Conservation (phyloP, 1,284 basidiomycete species). For the Ganoderma sp. region DNA sequence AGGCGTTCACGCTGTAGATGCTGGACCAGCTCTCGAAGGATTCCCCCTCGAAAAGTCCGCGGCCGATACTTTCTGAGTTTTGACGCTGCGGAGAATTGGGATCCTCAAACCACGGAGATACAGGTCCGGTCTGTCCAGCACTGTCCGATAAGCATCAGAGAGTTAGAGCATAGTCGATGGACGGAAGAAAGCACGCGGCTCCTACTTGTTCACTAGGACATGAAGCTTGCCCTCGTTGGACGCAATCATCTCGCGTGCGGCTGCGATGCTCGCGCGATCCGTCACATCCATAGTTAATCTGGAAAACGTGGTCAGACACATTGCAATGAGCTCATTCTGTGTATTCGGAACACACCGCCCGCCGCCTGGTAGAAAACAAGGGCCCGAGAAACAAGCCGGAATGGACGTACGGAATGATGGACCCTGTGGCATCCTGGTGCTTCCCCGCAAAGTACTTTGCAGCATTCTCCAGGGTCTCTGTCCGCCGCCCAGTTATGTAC, state of each 20-base stretch:
- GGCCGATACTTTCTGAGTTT: slow-evolving; percentile 65
- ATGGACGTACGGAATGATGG: slow-evolving; percentile 60
- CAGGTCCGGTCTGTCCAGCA: slow-evolving; percentile 74
- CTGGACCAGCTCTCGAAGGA: slow-evolving; percentile 65
- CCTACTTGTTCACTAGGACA: slow-evolving; percentile 82
- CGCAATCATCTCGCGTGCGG: slow-evolving; percentile 58
- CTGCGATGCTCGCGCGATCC: slow-evolving; percentile 66
- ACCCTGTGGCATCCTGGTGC: slow-evolving; percentile 47
- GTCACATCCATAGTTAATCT: slow-evolving; percentile 77
- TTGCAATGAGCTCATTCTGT: not conserved
- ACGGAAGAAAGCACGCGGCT: slow-evolving; percentile 54
- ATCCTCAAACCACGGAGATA: slow-evolving; percentile 61
- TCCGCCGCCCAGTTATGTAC: slow-evolving; percentile 76
- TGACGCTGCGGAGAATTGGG: slow-evolving; percentile 61
- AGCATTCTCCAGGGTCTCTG: slow-evolving; percentile 64
- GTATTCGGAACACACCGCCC: not conserved
- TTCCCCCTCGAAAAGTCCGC: slow-evolving; percentile 70
- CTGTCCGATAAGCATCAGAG: slow-evolving; percentile 43
- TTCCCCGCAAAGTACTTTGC: slow-evolving; percentile 53
- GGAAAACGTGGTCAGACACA: slow-evolving; percentile 3
- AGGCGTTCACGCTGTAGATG: slow-evolving; percentile 69
- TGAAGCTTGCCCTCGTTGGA: slow-evolving; percentile 73
- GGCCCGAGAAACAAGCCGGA: too few relatives aligned
- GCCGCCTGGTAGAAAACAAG: not conserved
- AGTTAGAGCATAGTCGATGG: not conserved